These are phyloP conservation scores for Iberis pinnata DNA, from an alignment of 345 rosid genomes.

Conservation along the genomic window DNA sequence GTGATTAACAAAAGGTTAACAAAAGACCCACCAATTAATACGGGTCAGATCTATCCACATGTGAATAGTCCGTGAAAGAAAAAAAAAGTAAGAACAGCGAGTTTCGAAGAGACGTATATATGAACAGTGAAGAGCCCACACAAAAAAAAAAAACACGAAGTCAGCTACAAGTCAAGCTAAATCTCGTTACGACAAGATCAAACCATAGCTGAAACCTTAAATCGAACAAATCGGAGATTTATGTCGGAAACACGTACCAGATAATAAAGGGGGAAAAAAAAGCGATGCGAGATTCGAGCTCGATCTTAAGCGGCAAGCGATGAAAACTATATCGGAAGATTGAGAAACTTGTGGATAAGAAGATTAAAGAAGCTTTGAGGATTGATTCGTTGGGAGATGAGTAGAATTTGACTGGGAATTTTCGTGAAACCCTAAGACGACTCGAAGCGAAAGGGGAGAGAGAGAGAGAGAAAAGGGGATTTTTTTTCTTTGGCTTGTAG, in stretches of 20 bases:
- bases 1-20: not conserved
- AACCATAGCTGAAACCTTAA: slow-evolving; percentile 17
- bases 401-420: slow-evolving; percentile 53
- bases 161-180: slow-evolving; percentile 29
- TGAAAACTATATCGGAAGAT: slow-evolving; percentile 30
- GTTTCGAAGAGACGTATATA: slow-evolving; percentile 37
- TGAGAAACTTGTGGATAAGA: slow-evolving; percentile 27
- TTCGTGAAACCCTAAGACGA: slow-evolving; percentile 50
- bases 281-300: slow-evolving; percentile 23
- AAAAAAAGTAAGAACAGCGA: slow-evolving; percentile 19
- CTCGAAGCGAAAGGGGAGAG: slow-evolving; percentile 15
- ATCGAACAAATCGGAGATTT: slow-evolving; percentile 22
- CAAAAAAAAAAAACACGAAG: slow-evolving; percentile 27
- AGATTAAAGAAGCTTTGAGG: slow-evolving; percentile 2
- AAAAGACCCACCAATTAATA: slow-evolving; percentile 20
- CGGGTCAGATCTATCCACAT: slow-evolving; percentile 31
- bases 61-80: slow-evolving; percentile 36
- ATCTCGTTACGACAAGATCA: slow-evolving; percentile 9
- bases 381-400: slow-evolving; percentile 33
- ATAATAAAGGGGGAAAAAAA: no score
- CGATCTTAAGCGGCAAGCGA: slow-evolving; percentile 42
- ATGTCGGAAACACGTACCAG: slow-evolving; percentile 25
- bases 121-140: slow-evolving; percentile 44
- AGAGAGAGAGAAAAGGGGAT: slow-evolving; percentile 26
- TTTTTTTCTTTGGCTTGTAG: slow-evolving; percentile 33